A percentile compares a stretch with the other conserved stretches of the same genome.
phyloP scores from a whole-genome alignment of 352 stramenopile species.

The Phytophthora citrophthora region DNA sequence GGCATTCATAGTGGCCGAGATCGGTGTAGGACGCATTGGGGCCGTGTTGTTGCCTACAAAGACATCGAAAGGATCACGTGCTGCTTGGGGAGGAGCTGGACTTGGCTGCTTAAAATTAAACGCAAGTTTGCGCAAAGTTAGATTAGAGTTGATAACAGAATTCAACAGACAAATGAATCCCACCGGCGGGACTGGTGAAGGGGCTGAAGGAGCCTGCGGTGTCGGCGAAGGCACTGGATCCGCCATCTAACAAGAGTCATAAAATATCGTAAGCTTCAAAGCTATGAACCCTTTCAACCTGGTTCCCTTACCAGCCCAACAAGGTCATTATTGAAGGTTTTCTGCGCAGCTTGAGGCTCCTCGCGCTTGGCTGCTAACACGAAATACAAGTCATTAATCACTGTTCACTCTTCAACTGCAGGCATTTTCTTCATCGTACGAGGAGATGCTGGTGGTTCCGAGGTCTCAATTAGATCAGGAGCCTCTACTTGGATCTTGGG shows the following conservation, averaged over 20 bases:
- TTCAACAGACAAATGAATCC: neutral
- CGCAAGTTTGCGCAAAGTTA: neutral
- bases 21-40: constrained; percentile 44
- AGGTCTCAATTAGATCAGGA: constrained; percentile 82
- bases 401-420: neutral
- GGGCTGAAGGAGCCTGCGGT: constrained; percentile 38
- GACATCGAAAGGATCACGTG: constrained; percentile 78
- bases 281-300: neutral
- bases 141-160: neutral
- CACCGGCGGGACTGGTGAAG: constrained; percentile 50
- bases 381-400: neutral
- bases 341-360: constrained; percentile 47
- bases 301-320: constrained; percentile 67
- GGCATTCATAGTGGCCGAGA: constrained; percentile 30
- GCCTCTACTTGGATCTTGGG: constrained; percentile 38
- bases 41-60: constrained; percentile 50
- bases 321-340: constrained; percentile 84
- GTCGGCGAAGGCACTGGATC: constrained; percentile 62
- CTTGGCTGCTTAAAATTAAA: constrained; percentile 19
- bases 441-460: constrained; percentile 35
- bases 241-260: constrained; percentile 43
- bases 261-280: constrained; percentile 6
- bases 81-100: constrained; percentile 30
- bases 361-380: constrained; percentile 54
- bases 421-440: constrained; percentile 12